Conservation (phyloP, 148 eudicot genomes). For the Camellia lanceoleosa region DNA sequence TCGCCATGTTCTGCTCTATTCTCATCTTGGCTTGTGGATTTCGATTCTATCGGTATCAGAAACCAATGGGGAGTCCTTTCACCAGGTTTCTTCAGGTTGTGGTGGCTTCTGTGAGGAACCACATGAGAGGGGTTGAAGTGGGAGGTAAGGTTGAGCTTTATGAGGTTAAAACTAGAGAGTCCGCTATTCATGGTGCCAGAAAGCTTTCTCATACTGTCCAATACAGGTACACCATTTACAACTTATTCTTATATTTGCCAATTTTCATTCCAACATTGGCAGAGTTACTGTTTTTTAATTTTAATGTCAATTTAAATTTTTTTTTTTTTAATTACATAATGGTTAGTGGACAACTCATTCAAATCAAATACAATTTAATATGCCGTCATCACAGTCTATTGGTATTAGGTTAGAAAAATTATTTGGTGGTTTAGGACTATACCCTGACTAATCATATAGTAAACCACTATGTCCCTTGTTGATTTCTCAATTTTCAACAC, state of each 20-base stretch:
- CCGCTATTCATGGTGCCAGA: conserved; percentile 42
- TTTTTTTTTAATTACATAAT: too few species aligned
- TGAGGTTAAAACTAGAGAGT: conserved; percentile 38
- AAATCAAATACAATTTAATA: too few species aligned
- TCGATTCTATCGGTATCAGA: conserved; percentile 37
- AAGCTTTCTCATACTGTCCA: conserved; percentile 43
- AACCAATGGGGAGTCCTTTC: conserved; percentile 52
- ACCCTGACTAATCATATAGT: too few species aligned
- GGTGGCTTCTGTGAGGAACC: conserved; percentile 45
- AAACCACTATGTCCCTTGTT: too few species aligned
- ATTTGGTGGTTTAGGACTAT: too few species aligned
- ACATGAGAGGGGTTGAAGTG: conserved; percentile 25
- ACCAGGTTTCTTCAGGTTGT: conserved; percentile 50
- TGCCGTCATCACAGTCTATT: too few species aligned
- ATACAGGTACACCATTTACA: conserved; percentile 33
- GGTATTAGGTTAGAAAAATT: too few species aligned
- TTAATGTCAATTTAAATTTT: too few species aligned
- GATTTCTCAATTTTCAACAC: too few species aligned
- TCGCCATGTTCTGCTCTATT: conserved; percentile 33
- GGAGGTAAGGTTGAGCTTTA: conserved; percentile 24
- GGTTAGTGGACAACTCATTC: not conserved
- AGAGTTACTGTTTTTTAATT: too few species aligned
- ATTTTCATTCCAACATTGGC: too few species aligned
- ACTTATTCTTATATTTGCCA: not conserved
- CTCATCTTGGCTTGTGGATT: conserved; percentile 37